These are phyloP conservation scores for Penstemon davidsonii DNA, from an alignment of 257 asterid species.

Conservation along the genomic window DNA sequence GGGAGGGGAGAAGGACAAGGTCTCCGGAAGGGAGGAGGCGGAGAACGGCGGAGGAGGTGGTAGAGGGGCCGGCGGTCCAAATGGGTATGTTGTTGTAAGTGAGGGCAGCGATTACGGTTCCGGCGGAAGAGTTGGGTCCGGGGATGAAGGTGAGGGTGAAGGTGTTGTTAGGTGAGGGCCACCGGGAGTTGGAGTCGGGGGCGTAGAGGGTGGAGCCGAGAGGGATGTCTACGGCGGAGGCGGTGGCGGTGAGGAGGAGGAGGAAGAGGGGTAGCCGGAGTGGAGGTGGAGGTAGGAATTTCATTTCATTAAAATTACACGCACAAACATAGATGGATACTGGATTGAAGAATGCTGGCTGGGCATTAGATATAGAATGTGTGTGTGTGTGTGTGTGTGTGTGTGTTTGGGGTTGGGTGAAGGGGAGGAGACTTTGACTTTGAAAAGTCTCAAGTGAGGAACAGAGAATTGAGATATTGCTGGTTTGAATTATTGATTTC, in stretches of 20 bases:
- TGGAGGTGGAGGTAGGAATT: slow-evolving; percentile 12
- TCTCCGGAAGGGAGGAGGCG: slow-evolving; percentile 48
- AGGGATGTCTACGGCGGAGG: slow-evolving; percentile 45
- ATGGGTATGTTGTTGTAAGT: slow-evolving; percentile 35
- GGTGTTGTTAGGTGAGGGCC: slow-evolving; percentile 43
- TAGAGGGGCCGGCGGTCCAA: slow-evolving; percentile 41
- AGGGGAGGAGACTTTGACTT: neutral
- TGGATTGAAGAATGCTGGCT: neutral
- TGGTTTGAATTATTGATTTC: no score
- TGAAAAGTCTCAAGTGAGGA: no score
- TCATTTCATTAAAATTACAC: slow-evolving; percentile 30
- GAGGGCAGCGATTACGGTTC: slow-evolving; percentile 42
- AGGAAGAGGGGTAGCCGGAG: slow-evolving; percentile 21
- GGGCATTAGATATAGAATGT: no score
- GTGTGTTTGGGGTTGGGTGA: neutral
- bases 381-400: neutral
- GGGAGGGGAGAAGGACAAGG: slow-evolving; percentile 52
- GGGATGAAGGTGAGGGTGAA: slow-evolving; percentile 40
- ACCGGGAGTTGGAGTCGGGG: slow-evolving; percentile 39
- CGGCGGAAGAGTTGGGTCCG: slow-evolving; percentile 31
- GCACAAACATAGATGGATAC: neutral
- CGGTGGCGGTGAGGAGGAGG: slow-evolving; percentile 25
- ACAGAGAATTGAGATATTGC: no score
- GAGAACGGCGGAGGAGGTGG: slow-evolving; percentile 42
- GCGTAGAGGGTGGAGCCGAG: slow-evolving; percentile 46